phyloP scores from a whole-genome alignment of 495 filamentous ascomycete species.

The Zalerion maritima region DNA sequence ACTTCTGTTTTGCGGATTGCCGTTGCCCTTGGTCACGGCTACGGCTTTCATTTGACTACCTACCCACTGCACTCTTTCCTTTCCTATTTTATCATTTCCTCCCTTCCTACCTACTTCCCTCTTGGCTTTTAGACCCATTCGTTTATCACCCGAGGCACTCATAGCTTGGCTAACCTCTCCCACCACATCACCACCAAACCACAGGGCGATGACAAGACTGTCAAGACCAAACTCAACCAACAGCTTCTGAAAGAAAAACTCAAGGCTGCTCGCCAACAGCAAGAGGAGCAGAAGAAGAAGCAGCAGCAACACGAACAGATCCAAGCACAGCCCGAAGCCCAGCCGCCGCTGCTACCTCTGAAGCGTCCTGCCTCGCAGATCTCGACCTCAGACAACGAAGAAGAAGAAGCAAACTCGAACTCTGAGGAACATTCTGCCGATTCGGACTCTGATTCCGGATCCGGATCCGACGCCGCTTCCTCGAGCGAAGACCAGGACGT shows the following conservation, averaged over 20 bases:
- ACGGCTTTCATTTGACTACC: no score
- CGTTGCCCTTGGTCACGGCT: no score
- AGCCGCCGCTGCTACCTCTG: no score
- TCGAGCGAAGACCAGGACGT: no score
- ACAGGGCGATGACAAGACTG: slow-evolving; percentile 22
- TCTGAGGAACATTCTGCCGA: no score
- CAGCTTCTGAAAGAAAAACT: slow-evolving; percentile 32
- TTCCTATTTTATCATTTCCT: not conserved
- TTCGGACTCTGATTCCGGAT: no score
- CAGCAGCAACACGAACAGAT: no score
- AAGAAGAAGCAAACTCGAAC: no score
- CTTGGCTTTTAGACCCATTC: not conserved
- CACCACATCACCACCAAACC: slow-evolving; percentile 5
- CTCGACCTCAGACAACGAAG: no score
- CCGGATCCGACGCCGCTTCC: no score
- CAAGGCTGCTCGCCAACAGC: slow-evolving; percentile 22
- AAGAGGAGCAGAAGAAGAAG: slow-evolving; percentile 21
- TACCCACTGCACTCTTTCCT: not conserved
- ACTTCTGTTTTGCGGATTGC: not conserved
- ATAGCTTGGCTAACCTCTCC: not conserved
- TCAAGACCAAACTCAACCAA: slow-evolving; percentile 26
- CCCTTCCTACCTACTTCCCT: not conserved
- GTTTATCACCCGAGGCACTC: not conserved
- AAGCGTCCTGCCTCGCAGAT: no score
- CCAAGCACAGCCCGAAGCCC: no score